A percentile compares a stretch with the other conserved stretches of the same genome.
Conservation (phyloP, 306 rosid species). For the Rubus parviflorus region DNA sequence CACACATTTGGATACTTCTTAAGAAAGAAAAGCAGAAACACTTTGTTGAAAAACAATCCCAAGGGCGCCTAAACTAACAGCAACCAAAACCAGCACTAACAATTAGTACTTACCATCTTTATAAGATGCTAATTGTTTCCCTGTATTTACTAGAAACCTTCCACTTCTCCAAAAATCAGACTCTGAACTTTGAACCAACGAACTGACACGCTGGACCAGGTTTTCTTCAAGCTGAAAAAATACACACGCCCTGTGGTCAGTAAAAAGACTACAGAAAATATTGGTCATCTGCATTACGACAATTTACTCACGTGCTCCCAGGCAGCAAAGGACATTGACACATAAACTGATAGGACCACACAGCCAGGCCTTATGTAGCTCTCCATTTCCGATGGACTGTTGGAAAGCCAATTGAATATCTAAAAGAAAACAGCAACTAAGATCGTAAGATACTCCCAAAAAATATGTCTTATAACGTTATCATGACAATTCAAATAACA, state of each 20-base stretch:
- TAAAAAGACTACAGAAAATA: slow-evolving; percentile 7
- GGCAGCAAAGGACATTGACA: slow-evolving; percentile 63
- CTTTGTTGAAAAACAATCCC: slow-evolving; percentile 3
- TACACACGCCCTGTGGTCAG: slow-evolving; percentile 31
- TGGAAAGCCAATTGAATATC: slow-evolving; percentile 88
- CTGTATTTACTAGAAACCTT: slow-evolving; percentile 73
- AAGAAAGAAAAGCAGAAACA: background rate
- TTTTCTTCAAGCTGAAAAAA: slow-evolving; percentile 72
- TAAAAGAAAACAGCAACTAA: slow-evolving; percentile 18
- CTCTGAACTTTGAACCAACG: slow-evolving; percentile 57
- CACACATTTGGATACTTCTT: background rate
- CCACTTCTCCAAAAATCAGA: slow-evolving; percentile 85
- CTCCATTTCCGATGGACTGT: slow-evolving; percentile 88
- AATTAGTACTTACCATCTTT: slow-evolving; percentile 68
- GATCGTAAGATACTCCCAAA: background rate
- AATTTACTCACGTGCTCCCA: slow-evolving; percentile 75
- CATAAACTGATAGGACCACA: slow-evolving; percentile 77
- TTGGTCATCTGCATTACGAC: slow-evolving; percentile 21
- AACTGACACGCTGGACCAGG: slow-evolving; percentile 54
- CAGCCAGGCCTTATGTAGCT: slow-evolving; percentile 97
- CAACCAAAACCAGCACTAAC: slow-evolving; percentile 15
- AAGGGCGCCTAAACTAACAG: slow-evolving; percentile 9
- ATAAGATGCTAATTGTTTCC: slow-evolving; percentile 72
- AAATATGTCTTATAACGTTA: slow-evolving; percentile 1
- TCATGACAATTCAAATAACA: slow-evolving; percentile 9